Evolutionary conservation across 129 eudicot genomes (phyloP).

Genomic region (Saposhnikovia divaricata): DNA sequence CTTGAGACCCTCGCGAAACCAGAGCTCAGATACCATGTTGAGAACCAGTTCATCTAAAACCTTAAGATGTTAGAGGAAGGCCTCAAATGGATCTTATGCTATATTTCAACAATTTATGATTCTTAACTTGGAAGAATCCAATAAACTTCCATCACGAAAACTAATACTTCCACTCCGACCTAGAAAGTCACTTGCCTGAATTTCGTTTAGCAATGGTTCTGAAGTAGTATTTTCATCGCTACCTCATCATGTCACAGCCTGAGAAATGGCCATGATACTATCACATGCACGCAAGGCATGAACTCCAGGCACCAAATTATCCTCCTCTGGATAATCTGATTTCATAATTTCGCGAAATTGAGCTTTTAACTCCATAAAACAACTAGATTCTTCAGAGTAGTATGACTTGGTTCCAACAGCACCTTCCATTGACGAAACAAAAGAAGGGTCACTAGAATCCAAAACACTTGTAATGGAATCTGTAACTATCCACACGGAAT

Average conservation of each 20-base stretch:
- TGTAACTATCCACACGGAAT: no score
- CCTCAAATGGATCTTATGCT: no score
- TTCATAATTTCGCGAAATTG: conserved; percentile 25
- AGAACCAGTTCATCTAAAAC: no score
- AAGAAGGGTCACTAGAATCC: no score
- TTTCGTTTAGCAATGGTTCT: conserved; percentile 14
- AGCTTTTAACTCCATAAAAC: conserved; percentile 23
- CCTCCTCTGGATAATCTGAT: conserved; percentile 35
- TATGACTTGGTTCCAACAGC: no score
- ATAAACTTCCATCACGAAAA: conserved; percentile 20
- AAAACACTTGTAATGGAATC: no score
- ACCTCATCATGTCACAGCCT: conserved; percentile 22
- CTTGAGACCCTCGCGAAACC: no score
- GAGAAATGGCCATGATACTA: conserved; percentile 25
- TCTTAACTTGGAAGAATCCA: conserved; percentile 11
- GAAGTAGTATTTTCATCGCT: conserved; percentile 9
- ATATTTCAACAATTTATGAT: no score
- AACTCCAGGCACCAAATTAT: conserved; percentile 30
- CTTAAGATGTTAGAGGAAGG: no score
- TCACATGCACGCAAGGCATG: conserved; percentile 46
- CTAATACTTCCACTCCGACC: conserved; percentile 28
- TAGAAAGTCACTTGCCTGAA: conserved; percentile 28
- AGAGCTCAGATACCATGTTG: no score
- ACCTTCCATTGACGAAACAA: no score
- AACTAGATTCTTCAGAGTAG: conserved; percentile 6